These are phyloP conservation scores for Mycosphaerella sp. DNA, from an alignment of 2,329 filamentous ascomycete genomes.

Conservation along the genomic window DNA sequence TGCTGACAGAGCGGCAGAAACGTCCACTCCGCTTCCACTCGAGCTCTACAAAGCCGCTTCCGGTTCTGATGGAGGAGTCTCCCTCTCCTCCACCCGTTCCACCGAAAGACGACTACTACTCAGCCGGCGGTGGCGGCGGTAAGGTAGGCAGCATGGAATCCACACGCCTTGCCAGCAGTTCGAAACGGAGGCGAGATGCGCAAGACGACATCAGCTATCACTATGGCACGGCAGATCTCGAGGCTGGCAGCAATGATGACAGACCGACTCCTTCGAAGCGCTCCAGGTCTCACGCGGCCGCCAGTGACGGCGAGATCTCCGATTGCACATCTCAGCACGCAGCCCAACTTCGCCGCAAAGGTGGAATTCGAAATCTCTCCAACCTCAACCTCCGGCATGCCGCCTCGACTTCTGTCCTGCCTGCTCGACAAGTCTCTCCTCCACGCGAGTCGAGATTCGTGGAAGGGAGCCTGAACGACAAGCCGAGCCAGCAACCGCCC, in stretches of 20 bases:
- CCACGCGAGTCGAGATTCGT: conserved; percentile 58
- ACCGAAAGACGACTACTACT: conserved; percentile 27
- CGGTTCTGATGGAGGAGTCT: conserved; percentile 11
- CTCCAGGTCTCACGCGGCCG: conserved; percentile 20
- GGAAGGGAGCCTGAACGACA: conserved; percentile 84
- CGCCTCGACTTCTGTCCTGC: conserved; percentile 21
- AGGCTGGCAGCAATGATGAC: conserved; percentile 17
- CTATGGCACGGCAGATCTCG: conserved; percentile 11
- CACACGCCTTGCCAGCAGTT: conserved; percentile 22
- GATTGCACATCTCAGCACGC: conserved; percentile 21
- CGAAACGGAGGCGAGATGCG: conserved; percentile 29
- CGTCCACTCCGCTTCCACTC: too few species aligned
- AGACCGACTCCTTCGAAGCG: conserved; percentile 28
- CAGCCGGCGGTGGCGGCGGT: not conserved
- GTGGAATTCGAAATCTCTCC: conserved; percentile 31
- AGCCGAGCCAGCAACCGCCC: conserved; percentile 64
- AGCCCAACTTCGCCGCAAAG: conserved; percentile 31
- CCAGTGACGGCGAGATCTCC: conserved; percentile 17
- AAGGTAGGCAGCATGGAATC: conserved; percentile 15
- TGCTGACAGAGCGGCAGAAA: too few species aligned
- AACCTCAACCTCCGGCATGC: conserved; percentile 33
- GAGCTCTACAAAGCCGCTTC: too few species aligned
- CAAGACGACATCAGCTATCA: conserved; percentile 21
- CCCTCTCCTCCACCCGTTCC: conserved; percentile 27
- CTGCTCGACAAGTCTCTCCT: conserved; percentile 16